A percentile compares a stretch with the other conserved stretches of the same genome.
Conservation (phyloP, 495 filamentous ascomycete species). For the Xylaria bambusicola region DNA sequence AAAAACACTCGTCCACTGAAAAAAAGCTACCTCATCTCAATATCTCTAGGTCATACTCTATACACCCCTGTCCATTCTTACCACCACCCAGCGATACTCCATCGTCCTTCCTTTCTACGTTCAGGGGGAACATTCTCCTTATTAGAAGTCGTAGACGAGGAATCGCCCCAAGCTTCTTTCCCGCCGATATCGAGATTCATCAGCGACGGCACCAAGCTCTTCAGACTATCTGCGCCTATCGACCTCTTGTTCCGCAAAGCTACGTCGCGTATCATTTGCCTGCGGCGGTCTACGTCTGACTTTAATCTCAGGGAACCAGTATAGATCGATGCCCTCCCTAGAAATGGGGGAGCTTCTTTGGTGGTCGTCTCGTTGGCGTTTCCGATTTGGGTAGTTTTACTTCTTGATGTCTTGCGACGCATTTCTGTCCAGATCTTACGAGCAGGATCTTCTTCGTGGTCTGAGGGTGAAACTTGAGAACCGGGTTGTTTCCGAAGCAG, state of each 20-base stretch:
- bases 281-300: slow-evolving; percentile 28
- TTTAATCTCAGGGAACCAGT: slow-evolving; percentile 12
- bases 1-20: background rate
- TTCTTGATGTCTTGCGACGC: slow-evolving; percentile 32
- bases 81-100: slow-evolving; percentile 31
- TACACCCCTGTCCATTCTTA: background rate
- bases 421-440: slow-evolving; percentile 51
- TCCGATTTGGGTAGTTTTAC: slow-evolving; percentile 27
- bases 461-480: background rate
- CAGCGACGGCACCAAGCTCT: slow-evolving; percentile 45
- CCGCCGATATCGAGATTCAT: slow-evolving; percentile 14
- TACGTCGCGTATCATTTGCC: slow-evolving; percentile 37
- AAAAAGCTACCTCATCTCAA: background rate
- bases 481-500: background rate
- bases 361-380: slow-evolving; percentile 25
- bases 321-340: slow-evolving; percentile 6
- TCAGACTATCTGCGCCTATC: slow-evolving; percentile 44
- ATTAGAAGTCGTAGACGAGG: slow-evolving; percentile 12
- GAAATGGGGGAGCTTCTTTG: slow-evolving; percentile 10
- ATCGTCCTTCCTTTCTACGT: slow-evolving; percentile 23
- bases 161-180: slow-evolving; percentile 11
- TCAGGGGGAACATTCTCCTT: slow-evolving; percentile 24
- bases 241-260: slow-evolving; percentile 46
- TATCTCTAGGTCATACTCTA: slow-evolving; percentile 2
- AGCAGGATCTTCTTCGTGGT: slow-evolving; percentile 40